Evolutionary conservation across 441 rosid species (phyloP).

Genomic region (Erodium trifolium): DNA sequence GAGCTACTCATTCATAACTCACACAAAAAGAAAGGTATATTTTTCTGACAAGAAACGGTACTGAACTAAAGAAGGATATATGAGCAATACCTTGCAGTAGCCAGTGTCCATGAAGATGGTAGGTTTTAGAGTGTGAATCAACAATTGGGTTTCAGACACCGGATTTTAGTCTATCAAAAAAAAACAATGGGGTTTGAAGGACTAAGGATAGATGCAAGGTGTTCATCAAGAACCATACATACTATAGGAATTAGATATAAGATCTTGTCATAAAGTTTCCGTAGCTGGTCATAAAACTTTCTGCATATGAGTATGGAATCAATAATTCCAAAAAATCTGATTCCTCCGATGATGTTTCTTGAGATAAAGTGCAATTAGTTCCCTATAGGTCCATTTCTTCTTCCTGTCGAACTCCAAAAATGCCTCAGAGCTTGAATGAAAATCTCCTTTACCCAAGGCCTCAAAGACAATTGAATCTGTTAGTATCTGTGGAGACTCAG

Average conservation of each 20-base stretch:
- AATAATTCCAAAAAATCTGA: slow-evolving; percentile 78
- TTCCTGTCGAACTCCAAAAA: slow-evolving; percentile 46
- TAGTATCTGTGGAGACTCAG: slow-evolving; percentile 33
- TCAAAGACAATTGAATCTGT: slow-evolving; percentile 59
- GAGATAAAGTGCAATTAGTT: slow-evolving; percentile 43
- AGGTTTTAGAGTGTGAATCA: background rate
- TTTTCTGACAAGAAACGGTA: background rate
- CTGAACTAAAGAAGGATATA: background rate
- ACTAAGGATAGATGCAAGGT: background rate
- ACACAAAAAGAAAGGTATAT: background rate
- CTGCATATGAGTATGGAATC: slow-evolving; percentile 12
- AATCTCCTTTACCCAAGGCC: slow-evolving; percentile 71
- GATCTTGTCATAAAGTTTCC: background rate
- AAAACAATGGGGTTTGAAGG: background rate
- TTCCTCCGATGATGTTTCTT: slow-evolving; percentile 48
- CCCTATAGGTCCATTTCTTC: slow-evolving; percentile 50
- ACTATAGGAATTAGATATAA: background rate
- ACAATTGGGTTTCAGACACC: background rate
- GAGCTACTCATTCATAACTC: background rate
- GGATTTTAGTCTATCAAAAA: too few species aligned
- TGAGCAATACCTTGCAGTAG: slow-evolving; percentile 3
- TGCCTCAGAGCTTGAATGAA: slow-evolving; percentile 63
- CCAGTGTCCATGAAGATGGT: background rate
- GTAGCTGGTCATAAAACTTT: background rate
- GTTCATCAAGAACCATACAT: background rate